A percentile compares a stretch with the other conserved stretches of the same genome.
Evolutionary conservation across 768 basidiomycete species (phyloP).

Genomic region (Amanita pseudoporphyria): DNA sequence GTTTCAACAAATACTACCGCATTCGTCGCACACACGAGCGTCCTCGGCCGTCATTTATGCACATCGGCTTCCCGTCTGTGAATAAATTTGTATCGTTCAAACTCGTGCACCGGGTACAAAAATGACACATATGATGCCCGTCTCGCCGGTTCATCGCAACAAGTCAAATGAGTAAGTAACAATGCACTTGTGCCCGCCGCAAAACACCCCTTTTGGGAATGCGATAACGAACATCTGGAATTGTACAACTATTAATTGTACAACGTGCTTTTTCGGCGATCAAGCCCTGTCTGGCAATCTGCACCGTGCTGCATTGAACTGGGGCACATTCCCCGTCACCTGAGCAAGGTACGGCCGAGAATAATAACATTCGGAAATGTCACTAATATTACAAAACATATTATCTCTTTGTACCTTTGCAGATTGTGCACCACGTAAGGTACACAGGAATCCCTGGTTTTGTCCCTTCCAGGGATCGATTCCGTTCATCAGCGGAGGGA

Average conservation of each 20-base stretch:
- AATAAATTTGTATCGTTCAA: neutral
- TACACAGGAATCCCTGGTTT: neutral
- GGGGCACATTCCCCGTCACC: neutral
- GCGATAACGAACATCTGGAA: neutral
- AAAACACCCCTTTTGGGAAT: neutral
- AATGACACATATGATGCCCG: neutral
- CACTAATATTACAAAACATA: neutral
- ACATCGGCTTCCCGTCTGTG: neutral
- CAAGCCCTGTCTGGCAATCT: too few relatives aligned
- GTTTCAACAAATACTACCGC: neutral
- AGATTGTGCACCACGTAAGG: neutral
- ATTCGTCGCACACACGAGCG: too few relatives aligned
- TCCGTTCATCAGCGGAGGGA: neutral
- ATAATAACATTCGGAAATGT: neutral
- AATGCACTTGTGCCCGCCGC: neutral
- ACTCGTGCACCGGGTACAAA: neutral
- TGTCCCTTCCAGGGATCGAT: conserved; percentile 8
- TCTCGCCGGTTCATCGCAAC: neutral
- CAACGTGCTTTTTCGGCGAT: neutral
- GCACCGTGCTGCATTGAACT: neutral
- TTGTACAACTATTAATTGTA: neutral
- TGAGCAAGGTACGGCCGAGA: neutral
- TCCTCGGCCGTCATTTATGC: too few relatives aligned
- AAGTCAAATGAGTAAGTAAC: neutral
- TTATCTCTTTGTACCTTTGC: too few relatives aligned